phyloP scores from a whole-genome alignment of 1,284 basidiomycete genomes.

The Agroathelia rolfsii region DNA sequence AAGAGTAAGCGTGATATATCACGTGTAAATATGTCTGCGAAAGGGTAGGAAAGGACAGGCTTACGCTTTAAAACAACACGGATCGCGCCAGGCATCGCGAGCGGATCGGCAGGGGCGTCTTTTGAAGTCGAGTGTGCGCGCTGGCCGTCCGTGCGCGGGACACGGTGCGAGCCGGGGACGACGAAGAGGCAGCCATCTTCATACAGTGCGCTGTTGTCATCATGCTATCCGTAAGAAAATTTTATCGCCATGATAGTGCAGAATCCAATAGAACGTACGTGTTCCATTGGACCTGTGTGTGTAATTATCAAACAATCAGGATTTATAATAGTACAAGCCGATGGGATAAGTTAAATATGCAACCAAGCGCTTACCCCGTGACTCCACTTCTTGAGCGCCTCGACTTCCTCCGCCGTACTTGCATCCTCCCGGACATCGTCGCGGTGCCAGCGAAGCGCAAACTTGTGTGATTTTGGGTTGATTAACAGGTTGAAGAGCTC shows the following conservation, averaged over 20 bases:
- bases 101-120: conserved; percentile 45
- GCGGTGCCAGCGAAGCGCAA: conserved; percentile 76
- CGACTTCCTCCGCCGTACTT: conserved; percentile 51
- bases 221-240: background rate
- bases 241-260: background rate
- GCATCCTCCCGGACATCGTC: conserved; percentile 67
- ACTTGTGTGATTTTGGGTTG: conserved; percentile 58
- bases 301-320: background rate
- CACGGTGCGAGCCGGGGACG: conserved; percentile 61
- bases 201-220: conserved; percentile 60
- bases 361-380: conserved; percentile 57
- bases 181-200: conserved; percentile 68
- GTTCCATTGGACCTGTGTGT: conserved; percentile 70
- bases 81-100: conserved; percentile 63
- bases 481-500: conserved; percentile 77
- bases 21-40: background rate
- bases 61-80: conserved; percentile 49
- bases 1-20: conserved; percentile 18
- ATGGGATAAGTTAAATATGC: conserved; percentile 2
- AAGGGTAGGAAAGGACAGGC: conserved; percentile 16
- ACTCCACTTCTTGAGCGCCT: conserved; percentile 52
- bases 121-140: conserved; percentile 44
- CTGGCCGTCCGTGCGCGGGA: conserved; percentile 52
- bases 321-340: background rate
- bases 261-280: conserved; percentile 46